Percentiles rank a stretch among this genome's conserved stretches.
phyloP scores from a whole-genome alignment of 2,329 filamentous ascomycete genomes.

The Periconia macrospinosa region DNA sequence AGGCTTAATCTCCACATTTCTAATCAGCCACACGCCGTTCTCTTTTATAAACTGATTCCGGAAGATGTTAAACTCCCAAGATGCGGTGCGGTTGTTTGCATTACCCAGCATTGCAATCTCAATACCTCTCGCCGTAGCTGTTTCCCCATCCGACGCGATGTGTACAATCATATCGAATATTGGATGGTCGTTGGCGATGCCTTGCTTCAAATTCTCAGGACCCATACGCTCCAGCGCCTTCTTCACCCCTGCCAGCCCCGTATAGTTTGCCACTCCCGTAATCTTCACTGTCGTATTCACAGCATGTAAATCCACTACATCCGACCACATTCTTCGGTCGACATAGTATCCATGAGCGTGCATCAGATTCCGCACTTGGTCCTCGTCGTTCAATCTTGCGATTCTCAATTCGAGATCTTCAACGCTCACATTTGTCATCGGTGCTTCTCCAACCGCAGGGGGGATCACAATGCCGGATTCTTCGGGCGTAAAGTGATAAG shows the following conservation, averaged over 20 bases:
- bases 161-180: constrained; percentile 29
- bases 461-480: constrained; percentile 22
- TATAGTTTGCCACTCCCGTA: constrained; percentile 7
- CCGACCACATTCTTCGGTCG: constrained; percentile 28
- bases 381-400: constrained; percentile 22
- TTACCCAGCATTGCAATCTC: constrained; percentile 28
- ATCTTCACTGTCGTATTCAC: constrained; percentile 12
- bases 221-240: constrained; percentile 23
- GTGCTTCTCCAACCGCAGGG: constrained; percentile 6
- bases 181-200: constrained; percentile 27
- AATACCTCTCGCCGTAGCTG: constrained; percentile 21
- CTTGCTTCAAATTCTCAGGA: constrained; percentile 19
- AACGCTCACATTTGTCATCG: constrained; percentile 12
- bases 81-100: constrained; percentile 16
- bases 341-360: constrained; percentile 27
- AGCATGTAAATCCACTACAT: constrained; percentile 25
- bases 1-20: constrained; percentile 19
- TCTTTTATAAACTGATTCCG: constrained; percentile 24
- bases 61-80: constrained; percentile 31
- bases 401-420: constrained; percentile 18
- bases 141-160: constrained; percentile 13
- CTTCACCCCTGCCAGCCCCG: constrained; percentile 16
- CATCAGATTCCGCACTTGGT: constrained; percentile 26
- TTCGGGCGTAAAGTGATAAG: constrained; percentile 27
- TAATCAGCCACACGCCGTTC: constrained; percentile 18